Evolutionary conservation across 768 basidiomycete species (phyloP), one percentile per base, ranked within the genome.

Genomic region (Phlegmacium glaucopus): DNA sequence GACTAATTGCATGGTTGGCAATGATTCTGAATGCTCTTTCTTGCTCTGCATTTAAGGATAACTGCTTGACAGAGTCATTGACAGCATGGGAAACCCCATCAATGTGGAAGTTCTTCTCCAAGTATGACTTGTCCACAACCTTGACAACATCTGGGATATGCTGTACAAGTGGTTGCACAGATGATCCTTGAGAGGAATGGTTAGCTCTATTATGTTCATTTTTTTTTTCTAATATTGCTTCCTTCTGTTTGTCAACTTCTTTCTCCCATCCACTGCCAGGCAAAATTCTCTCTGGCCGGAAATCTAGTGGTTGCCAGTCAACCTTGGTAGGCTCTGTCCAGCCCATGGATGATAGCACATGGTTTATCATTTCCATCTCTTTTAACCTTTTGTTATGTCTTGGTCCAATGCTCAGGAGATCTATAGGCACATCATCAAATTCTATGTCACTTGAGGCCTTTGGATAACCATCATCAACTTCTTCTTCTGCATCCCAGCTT

Each of bases 21-120:
- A 69, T 47, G 16, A 69, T 64, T 1, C 50, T 22, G 38, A 64
- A 70, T 0, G 66, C 69, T 29, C 62, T 37, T 9, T 61, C 47
- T 48, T 71, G 69, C 39, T 69, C 67, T 4, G 34, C 25, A 45
- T 72, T 72, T 4, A 70, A 22, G 15, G 17, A 35, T 13, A 12
- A 17, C 25, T 17, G 17, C 18, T 4, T 10, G 4, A 34, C n/a
- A 34, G n/a, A 2, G 11, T 10, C n/a, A 34, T 34, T 2, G 11
- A 34, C 10, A 11, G 6, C n/a, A 3, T 34, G 3, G 3, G n/a
- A 10, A 2, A n/a, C 3, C 6, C 32, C 2, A 34, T 34, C n/a
- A n/a, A 34, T 6, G 4, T 34, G 32, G 32, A 11, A 34, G 11
- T 11, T 4, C 10, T 34, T 34, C 6, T 34, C 32, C 4, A 34